These are phyloP conservation scores for Scedosporium minutisporum DNA, from an alignment of 2,329 filamentous ascomycete genomes.

Conservation along the genomic window DNA sequence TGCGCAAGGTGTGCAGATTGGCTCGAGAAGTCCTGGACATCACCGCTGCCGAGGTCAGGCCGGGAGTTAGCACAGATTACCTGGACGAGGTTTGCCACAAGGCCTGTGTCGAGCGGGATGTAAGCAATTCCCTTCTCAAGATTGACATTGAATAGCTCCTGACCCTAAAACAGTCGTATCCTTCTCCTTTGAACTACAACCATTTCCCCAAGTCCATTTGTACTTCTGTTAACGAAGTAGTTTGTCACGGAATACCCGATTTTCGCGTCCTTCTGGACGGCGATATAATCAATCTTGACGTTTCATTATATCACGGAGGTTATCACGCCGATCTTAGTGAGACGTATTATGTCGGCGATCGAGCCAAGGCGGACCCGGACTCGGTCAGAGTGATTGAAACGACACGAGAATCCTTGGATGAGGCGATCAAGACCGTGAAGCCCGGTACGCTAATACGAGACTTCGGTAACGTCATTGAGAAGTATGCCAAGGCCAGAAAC, in stretches of 20 bases:
- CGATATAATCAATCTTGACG: conserved; percentile 95
- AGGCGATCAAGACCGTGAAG: conserved; percentile 84
- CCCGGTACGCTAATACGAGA: conserved; percentile 88
- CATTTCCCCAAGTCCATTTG: conserved; percentile 97
- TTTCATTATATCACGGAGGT: conserved; percentile 86
- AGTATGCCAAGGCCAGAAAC: conserved; percentile 72
- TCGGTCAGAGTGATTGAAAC: conserved; percentile 85
- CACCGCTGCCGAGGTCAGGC: conserved; percentile 69
- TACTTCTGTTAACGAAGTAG: conserved; percentile 92
- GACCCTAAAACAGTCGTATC: conserved; percentile 60
- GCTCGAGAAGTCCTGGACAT: conserved; percentile 89
- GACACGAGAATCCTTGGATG: conserved; percentile 78
- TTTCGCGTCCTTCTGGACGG: conserved; percentile 78
- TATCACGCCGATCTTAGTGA: conserved; percentile 97
- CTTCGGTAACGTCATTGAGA: conserved; percentile 90
- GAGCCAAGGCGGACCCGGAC: conserved; percentile 73
- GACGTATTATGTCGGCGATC: conserved; percentile 95
- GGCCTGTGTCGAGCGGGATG: conserved; percentile 84
- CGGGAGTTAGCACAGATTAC: conserved; percentile 92
- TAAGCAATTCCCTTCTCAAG: conserved; percentile 36
- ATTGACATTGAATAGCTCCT: background rate
- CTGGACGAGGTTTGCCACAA: conserved; percentile 94
- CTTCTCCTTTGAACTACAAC: conserved; percentile 90
- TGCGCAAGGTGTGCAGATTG: conserved; percentile 84
- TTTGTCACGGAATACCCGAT: conserved; percentile 97